A percentile compares a stretch with the other conserved stretches of the same genome.
These are phyloP conservation scores for Pichia sp. DNA, from an alignment of 1,139 yeast genomes.

Conservation along the genomic window DNA sequence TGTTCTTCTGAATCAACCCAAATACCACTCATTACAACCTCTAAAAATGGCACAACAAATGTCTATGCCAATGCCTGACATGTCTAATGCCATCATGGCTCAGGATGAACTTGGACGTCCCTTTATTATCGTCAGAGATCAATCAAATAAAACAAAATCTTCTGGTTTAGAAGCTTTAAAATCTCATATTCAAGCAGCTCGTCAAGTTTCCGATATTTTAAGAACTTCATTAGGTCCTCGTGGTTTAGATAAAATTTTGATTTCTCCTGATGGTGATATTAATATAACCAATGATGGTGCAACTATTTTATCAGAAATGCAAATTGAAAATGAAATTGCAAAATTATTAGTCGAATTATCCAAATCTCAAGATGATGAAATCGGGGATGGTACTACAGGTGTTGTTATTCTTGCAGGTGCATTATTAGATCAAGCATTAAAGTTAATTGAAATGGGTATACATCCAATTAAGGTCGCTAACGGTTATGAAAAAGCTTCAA, in stretches of 20 bases:
- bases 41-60: constrained; percentile 28
- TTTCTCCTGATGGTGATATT: constrained; percentile 92
- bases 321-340: constrained; percentile 92
- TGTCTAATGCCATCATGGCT: constrained; percentile 96
- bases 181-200: constrained; percentile 90
- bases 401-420: constrained; percentile 97
- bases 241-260: constrained; percentile 93
- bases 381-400: constrained; percentile 99
- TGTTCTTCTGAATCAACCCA: not conserved
- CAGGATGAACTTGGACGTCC: constrained; percentile 99
- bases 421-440: constrained; percentile 87
- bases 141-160: constrained; percentile 85
- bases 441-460: constrained; percentile 90
- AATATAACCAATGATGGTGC: constrained; percentile 99
- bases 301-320: constrained; percentile 93
- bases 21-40: not conserved
- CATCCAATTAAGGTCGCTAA: constrained; percentile 96
- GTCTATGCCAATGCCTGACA: constrained; percentile 74
- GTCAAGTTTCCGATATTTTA: constrained; percentile 89
- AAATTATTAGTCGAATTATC: constrained; percentile 90
- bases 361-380: constrained; percentile 95
- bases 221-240: constrained; percentile 94
- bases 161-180: constrained; percentile 95
- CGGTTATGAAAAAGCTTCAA: constrained; percentile 96
- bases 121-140: constrained; percentile 93